phyloP scores from a whole-genome alignment of 139 green algal species.

The Prasinococcaceae sp. region DNA sequence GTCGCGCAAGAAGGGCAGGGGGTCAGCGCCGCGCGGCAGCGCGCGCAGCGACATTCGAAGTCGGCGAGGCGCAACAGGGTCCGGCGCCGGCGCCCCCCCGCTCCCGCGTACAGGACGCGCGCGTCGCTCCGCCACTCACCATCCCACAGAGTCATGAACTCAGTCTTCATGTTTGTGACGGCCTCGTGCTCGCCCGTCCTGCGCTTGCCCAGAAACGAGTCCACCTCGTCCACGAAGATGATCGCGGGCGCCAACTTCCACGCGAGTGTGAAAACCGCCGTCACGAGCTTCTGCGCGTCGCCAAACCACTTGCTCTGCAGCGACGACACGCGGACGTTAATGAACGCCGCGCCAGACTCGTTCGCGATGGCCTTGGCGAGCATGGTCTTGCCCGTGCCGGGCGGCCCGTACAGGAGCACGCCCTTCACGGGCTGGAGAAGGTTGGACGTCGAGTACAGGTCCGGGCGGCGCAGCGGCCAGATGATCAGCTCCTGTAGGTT shows the following conservation, averaged over 20 bases:
- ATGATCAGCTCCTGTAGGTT: constrained; percentile 60
- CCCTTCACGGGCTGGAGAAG: constrained; percentile 25
- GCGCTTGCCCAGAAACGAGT: constrained; percentile 74
- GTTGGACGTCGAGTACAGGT: constrained; percentile 29
- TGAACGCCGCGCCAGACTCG: constrained; percentile 77
- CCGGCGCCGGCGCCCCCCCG: too few species aligned
- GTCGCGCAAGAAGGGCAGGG: too few species aligned
- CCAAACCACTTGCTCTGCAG: constrained; percentile 93
- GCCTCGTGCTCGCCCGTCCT: constrained; percentile 71
- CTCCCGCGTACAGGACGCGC: too few species aligned
- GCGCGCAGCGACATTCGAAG: too few species aligned
- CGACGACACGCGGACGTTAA: constrained; percentile 67
- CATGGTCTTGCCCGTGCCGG: constrained; percentile 87
- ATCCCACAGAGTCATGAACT: constrained; percentile 97
- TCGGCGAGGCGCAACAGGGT: too few species aligned
- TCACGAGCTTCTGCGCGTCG: constrained; percentile 75
- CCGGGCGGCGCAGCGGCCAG: constrained; percentile 53
- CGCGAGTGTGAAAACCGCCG: constrained; percentile 69
- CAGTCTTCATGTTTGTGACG: constrained; percentile 68
- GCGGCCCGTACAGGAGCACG: constrained; percentile 80
- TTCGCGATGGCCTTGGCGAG: constrained; percentile 81
- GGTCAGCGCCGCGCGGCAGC: too few species aligned
- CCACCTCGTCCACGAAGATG: constrained; percentile 93
- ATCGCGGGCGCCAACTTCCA: constrained; percentile 82
- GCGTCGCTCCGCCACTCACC: too few species aligned